Evolutionary conservation across 2,329 filamentous ascomycete species (phyloP), one percentile per base, ranked within the genome.

Genomic region (Neocatenulostroma microsporum): DNA sequence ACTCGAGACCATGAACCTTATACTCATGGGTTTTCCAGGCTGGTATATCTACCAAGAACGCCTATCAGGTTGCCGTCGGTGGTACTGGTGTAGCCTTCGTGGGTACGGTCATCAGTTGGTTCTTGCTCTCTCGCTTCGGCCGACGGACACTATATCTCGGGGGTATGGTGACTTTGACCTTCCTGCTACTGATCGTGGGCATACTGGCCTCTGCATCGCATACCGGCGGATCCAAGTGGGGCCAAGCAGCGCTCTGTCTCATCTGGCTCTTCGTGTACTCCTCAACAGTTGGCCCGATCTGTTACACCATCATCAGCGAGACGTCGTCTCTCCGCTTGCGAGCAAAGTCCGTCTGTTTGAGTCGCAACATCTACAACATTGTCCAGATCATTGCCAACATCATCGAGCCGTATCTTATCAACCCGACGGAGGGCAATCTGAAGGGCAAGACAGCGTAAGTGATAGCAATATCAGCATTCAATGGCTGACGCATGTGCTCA

Each of bases 361-460:
- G n/a, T n/a, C n/a, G n/a, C n/a, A n/a, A n/a, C n/a, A n/a, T n/a
- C n/a, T n/a, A n/a, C n/a, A n/a, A n/a, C n/a, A n/a, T n/a, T n/a
- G n/a, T n/a, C n/a, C n/a, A n/a, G n/a, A 50, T 55, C 7, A 37
- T 57, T 7, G 53, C 50, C 3, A 36, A 38, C 8, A 45, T 50
- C 34, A 37, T 55, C 11, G 48, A 45, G 11, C 48, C 44, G 25
- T 53, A 30, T 30, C 41, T 30, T 51, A 43, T 45, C 23, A 51
- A 50, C 14, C 46, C 46, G 30, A 53, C 17, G 27, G 40, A 27
- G 48, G 49, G 44, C 41, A 36, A 41, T 15, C 40, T 38, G 35
- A 21, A 36, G 8, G 66, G 66, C 23, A 67, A 68, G 55, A 68
- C 64, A 39, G 67, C 64, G 2, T 70, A n/a, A n/a, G n/a, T n/a